Evolutionary conservation across 768 basidiomycete species (phyloP).

Genomic region (Boletus edulis): DNA sequence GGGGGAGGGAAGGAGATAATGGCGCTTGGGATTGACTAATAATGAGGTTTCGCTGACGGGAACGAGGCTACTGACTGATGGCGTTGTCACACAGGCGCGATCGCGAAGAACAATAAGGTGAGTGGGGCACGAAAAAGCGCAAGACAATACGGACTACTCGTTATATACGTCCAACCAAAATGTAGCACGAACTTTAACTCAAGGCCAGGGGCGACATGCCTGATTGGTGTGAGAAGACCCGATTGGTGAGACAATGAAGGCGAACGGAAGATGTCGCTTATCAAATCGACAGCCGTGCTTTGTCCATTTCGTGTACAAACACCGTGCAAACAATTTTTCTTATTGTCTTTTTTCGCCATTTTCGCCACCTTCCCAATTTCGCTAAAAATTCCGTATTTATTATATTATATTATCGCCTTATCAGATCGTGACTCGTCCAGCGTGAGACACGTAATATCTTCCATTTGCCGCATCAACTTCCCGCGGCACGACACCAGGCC

Average conservation of each 20-base stretch:
- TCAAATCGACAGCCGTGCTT: constrained; percentile 29
- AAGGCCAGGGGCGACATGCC: constrained; percentile 17
- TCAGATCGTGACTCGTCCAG: constrained; percentile 33
- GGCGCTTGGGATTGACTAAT: constrained; percentile 17
- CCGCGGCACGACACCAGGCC: constrained; percentile 28
- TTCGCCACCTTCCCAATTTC: constrained; percentile 25
- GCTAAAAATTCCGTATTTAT: constrained; percentile 30
- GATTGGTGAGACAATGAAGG: constrained; percentile 35
- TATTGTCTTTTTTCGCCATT: constrained; percentile 45
- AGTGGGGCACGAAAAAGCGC: constrained; percentile 56
- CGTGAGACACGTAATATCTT: constrained; percentile 30
- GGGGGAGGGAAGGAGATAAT: constrained; percentile 23
- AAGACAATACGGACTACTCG: constrained; percentile 53
- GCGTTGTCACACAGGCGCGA: constrained; percentile 46
- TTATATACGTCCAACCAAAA: constrained; percentile 48
- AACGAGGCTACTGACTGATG: constrained; percentile 45
- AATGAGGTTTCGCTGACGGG: constrained; percentile 44
- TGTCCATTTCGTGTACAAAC: constrained; percentile 41
- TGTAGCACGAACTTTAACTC: constrained; percentile 32
- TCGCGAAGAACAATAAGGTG: constrained; percentile 59
- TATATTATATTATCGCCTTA: constrained; percentile 24
- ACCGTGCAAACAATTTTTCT: constrained; percentile 37
- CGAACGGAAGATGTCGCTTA: constrained; percentile 28
- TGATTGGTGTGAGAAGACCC: constrained; percentile 22
- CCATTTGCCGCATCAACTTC: constrained; percentile 25